A percentile compares a stretch with the other conserved stretches of the same genome.
Evolutionary conservation across 495 filamentous ascomycete species (phyloP).

Genomic region (Parmelia sp.): DNA sequence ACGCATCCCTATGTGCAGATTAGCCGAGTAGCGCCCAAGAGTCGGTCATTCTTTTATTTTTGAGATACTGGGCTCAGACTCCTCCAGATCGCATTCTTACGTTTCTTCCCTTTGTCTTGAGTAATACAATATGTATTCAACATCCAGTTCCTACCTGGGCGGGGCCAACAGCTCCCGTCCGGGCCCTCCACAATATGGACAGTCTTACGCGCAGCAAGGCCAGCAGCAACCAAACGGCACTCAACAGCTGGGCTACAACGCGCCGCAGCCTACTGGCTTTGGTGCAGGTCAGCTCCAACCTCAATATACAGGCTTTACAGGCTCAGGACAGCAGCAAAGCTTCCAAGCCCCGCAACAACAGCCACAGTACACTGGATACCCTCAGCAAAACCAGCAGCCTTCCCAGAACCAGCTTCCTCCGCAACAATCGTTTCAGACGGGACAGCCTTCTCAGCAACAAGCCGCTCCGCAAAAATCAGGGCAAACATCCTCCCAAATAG

Average conservation of each 20-base stretch:
- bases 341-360: constrained; percentile 60
- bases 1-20: not conserved
- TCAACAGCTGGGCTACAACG: constrained; percentile 36
- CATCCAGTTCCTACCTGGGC: constrained; percentile 76
- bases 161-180: constrained; percentile 68
- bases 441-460: constrained; percentile 45
- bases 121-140: constrained; percentile 64
- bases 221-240: constrained; percentile 44
- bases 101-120: not conserved
- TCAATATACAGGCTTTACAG: constrained; percentile 49
- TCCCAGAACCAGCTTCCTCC: constrained; percentile 31
- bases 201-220: constrained; percentile 46
- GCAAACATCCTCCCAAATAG: constrained; percentile 73
- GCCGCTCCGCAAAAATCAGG: constrained; percentile 54
- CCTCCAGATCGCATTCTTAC: not conserved
- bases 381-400: constrained; percentile 35
- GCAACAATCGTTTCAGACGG: constrained; percentile 36
- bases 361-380: constrained; percentile 52
- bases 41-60: not conserved
- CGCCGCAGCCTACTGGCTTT: constrained; percentile 49
- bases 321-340: constrained; percentile 50
- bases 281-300: constrained; percentile 33
- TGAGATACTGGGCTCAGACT: not conserved
- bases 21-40: not conserved
- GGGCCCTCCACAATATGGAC: constrained; percentile 57